These are phyloP conservation scores for Cylindrotheca fusiformis DNA, from an alignment of 108 stramenopile genomes.

Conservation along the genomic window DNA sequence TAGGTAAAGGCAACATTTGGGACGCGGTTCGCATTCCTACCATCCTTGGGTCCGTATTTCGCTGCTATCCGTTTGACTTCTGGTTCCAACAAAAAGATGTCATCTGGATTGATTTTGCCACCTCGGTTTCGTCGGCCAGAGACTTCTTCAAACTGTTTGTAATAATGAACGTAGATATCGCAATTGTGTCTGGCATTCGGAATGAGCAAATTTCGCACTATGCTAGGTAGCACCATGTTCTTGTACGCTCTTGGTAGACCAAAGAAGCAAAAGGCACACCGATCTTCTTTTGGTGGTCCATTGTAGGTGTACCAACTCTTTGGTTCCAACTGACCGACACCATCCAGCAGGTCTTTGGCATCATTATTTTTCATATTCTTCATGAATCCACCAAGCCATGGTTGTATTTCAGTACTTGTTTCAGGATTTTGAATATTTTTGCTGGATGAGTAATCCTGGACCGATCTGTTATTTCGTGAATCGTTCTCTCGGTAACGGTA, in stretches of 20 bases:
- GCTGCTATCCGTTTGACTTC: conserved; percentile 17
- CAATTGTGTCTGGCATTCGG: conserved; percentile 55
- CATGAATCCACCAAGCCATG: conserved; percentile 45
- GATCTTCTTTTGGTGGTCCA: conserved; percentile 17
- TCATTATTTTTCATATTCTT: not conserved
- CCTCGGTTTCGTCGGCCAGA: conserved; percentile 37
- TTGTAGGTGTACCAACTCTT: conserved; percentile 23
- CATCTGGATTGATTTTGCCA: conserved; percentile 41
- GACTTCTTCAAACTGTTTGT: conserved; percentile 32
- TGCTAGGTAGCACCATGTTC: conserved; percentile 51
- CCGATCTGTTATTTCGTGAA: conserved; percentile 30
- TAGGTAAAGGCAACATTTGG: conserved; percentile 30
- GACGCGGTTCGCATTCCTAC: not conserved
- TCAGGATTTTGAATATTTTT: not conserved
- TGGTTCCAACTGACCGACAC: conserved; percentile 24
- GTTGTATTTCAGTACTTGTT: conserved; percentile 39
- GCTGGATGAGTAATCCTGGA: conserved; percentile 7
- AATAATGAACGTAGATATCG: conserved; percentile 50
- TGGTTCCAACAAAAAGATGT: conserved; percentile 36
- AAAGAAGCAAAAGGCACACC: conserved; percentile 38
- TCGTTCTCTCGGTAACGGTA: conserved; percentile 63
- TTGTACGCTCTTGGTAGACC: conserved; percentile 51
- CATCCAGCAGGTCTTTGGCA: conserved; percentile 18
- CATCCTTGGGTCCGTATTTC: conserved; percentile 5
- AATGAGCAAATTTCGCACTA: conserved; percentile 40